These are phyloP conservation scores for Exserohilum rostratum DNA, from an alignment of 2,329 filamentous ascomycete genomes.

Conservation along the genomic window DNA sequence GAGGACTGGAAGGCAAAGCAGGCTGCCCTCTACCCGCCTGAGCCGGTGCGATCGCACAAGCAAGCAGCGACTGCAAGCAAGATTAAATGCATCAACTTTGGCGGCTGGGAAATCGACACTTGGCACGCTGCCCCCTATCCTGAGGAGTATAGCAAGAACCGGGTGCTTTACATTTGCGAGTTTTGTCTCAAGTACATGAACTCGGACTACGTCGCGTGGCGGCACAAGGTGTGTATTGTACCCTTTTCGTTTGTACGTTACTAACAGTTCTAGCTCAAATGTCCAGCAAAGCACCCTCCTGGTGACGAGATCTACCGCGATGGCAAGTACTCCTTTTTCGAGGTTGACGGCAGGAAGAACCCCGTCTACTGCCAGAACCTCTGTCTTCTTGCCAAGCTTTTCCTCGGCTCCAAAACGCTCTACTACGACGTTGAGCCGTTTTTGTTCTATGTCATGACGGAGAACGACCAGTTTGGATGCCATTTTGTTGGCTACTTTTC, in stretches of 20 bases:
- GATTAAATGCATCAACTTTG: conserved; percentile 98
- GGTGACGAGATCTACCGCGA: conserved; percentile 98
- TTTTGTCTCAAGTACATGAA: conserved; percentile 99
- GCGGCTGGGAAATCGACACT: conserved; percentile 96
- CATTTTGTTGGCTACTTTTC: conserved; percentile 99
- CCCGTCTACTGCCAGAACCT: conserved; percentile 99
- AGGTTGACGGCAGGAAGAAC: conserved; percentile 95
- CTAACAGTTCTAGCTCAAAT: conserved; percentile 66
- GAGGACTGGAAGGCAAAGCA: conserved; percentile 82
- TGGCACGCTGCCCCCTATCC: conserved; percentile 99
- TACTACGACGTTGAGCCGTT: conserved; percentile 99
- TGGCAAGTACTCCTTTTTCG: conserved; percentile 89
- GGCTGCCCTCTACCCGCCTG: conserved; percentile 68
- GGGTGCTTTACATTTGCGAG: conserved; percentile 97
- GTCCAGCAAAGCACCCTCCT: conserved; percentile 92
- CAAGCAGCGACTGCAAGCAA: conserved; percentile 86
- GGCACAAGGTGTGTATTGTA: conserved; percentile 73
- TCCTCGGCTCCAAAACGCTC: conserved; percentile 96
- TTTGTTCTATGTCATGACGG: conserved; percentile 95
- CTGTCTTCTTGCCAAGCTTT: conserved; percentile 92
- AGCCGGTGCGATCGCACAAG: conserved; percentile 63
- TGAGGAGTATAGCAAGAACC: conserved; percentile 96
- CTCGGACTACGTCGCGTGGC: conserved; percentile 96
- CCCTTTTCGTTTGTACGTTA: not conserved
- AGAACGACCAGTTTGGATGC: conserved; percentile 88